Conservation (phyloP, 306 rosid genomes). For the Hippophae gyantsensis region DNA sequence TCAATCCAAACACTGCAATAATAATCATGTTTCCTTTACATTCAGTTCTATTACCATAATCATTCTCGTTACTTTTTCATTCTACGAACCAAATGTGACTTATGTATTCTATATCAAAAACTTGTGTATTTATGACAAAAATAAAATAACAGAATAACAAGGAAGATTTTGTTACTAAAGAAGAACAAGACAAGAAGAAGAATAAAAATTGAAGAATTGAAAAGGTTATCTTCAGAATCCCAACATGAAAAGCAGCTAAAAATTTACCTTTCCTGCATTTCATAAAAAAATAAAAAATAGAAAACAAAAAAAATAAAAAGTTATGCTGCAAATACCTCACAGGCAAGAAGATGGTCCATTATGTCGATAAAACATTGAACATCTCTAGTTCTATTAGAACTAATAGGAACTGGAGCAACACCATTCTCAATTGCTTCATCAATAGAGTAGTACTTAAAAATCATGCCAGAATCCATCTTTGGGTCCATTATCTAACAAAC, state of each 20-base stretch:
- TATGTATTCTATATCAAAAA: too few species aligned
- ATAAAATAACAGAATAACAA: too few species aligned
- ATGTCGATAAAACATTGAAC: slow-evolving; percentile 67
- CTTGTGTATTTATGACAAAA: too few species aligned
- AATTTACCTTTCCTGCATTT: slow-evolving; percentile 3
- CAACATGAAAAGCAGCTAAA: neutral
- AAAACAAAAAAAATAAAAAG: slow-evolving; percentile 11
- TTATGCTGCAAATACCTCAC: slow-evolving; percentile 56
- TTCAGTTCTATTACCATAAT: too few species aligned
- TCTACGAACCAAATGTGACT: too few species aligned
- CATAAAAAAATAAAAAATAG: slow-evolving; percentile 6
- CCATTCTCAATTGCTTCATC: slow-evolving; percentile 94
- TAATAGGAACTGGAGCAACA: slow-evolving; percentile 90
- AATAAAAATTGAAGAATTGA: slow-evolving; percentile 4
- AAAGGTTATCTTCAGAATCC: neutral
- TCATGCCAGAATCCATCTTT: slow-evolving; percentile 96
- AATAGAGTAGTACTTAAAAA: slow-evolving; percentile 70
- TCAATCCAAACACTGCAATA: too few species aligned
- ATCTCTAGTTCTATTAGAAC: slow-evolving; percentile 60
- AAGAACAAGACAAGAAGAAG: too few species aligned
- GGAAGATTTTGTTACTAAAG: too few species aligned
- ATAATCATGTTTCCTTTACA: too few species aligned
- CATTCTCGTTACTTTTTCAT: too few species aligned
- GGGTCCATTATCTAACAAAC: slow-evolving; percentile 90
- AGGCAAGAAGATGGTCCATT: slow-evolving; percentile 88